Evolutionary conservation across 164 flowering plant species (phyloP).

Genomic region (Taxillus chinensis): DNA sequence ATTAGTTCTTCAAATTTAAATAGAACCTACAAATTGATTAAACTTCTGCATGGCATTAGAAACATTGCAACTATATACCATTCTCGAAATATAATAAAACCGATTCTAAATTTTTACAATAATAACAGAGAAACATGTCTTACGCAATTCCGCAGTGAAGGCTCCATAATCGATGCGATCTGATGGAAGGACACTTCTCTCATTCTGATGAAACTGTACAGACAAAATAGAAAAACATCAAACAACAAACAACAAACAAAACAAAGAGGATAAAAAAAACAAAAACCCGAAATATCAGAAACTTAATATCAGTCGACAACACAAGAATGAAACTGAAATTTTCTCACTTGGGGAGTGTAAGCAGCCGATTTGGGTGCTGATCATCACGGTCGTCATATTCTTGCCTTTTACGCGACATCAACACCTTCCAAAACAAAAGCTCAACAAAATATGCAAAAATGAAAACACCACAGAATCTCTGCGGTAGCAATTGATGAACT

Average conservation of each 20-base stretch:
- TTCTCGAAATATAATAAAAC: neutral
- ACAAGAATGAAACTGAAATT: neutral
- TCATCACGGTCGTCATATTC: conserved; percentile 11
- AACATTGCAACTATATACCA: neutral
- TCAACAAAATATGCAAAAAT: neutral
- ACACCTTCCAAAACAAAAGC: neutral
- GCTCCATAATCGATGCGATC: conserved; percentile 22
- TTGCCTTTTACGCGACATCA: conserved; percentile 29
- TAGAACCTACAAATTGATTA: neutral
- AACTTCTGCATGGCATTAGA: neutral
- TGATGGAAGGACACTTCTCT: conserved; percentile 17
- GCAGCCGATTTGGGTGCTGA: conserved; percentile 18
- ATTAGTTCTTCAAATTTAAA: neutral
- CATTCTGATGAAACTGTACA: neutral
- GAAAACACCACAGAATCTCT: neutral
- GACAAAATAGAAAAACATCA: conserved; percentile 5
- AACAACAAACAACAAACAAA: conserved; percentile 21
- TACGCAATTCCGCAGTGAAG: conserved; percentile 38
- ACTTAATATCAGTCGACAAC: neutral
- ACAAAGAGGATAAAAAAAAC: neutral
- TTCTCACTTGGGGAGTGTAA: conserved; percentile 9
- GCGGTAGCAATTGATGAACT: too few species aligned
- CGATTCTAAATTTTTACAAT: neutral
- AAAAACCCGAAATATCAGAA: neutral
- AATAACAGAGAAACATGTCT: conserved; percentile 1